These are phyloP conservation scores for Hymenoscyphus occultus DNA, from an alignment of 2,329 filamentous ascomycete genomes.

Conservation along the genomic window DNA sequence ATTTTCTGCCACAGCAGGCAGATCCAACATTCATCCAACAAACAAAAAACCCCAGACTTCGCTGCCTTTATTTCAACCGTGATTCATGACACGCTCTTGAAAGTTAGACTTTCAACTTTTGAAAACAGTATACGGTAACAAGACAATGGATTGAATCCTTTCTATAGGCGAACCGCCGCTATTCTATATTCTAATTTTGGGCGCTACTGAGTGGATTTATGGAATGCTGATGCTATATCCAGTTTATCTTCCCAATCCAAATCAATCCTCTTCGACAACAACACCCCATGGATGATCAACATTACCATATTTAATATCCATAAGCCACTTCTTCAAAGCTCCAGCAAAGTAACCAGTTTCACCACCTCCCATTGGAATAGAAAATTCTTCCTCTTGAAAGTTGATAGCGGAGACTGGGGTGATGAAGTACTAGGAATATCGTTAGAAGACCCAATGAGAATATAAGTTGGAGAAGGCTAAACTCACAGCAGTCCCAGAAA, in stretches of 20 bases:
- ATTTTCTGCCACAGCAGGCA: too few species aligned
- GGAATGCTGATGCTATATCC: background rate
- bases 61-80: background rate
- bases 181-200: background rate
- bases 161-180: background rate
- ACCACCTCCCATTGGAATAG: constrained; percentile 57
- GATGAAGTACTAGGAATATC: constrained; percentile 56
- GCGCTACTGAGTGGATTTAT: background rate
- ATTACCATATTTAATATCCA: constrained; percentile 72
- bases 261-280: constrained; percentile 53
- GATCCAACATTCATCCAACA: background rate
- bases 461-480: background rate
- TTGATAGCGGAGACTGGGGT: constrained; percentile 66
- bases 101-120: background rate
- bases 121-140: background rate
- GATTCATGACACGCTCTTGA: background rate
- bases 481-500: constrained; percentile 68
- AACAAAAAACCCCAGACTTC: background rate
- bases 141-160: background rate
- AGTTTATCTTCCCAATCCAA: background rate
- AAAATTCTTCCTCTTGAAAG: constrained; percentile 61
- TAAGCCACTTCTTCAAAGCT: constrained; percentile 63
- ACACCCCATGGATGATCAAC: constrained; percentile 68
- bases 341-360: constrained; percentile 52
- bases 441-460: background rate